Evolutionary conservation across 192 early-diverging fungal genomes (phyloP), one percentile per base, ranked within the genome.

Genomic region (Backusella circina): DNA sequence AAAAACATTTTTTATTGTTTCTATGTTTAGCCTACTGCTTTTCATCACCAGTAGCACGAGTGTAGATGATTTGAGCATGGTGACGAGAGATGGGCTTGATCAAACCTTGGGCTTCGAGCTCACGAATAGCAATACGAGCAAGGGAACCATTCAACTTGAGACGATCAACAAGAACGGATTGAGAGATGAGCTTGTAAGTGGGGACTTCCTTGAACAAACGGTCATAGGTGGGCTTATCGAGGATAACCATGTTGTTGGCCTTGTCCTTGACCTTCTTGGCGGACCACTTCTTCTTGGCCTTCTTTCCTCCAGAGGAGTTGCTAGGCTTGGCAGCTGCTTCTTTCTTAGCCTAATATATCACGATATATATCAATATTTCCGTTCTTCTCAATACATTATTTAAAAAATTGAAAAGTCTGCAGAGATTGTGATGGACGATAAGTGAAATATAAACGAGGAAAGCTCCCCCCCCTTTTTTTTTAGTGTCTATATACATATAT

Each of bases 121-220:
- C 96, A 74, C 91, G 89, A 86, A 99, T 92, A 80, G 97, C 97
- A 75, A 90, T 83, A 77, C 98, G 95, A 72, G 98, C 98, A 67
- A 99, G 88, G 38, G 97, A 98, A 79, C 94, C 98, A 91, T 97
- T 97, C 85, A 99, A 90, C 79, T 93, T 91, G 80, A 99, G 94
- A 85, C 98, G 95, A 90, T 99, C 98, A 76, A 99, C 97, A 72
- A 99, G 90, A 74, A 99, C 94, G 75, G 97, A 97, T 73, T 95
- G 97, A 23, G 97, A 96, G 84, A 99, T 94, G 84, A 99, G 91
- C 91, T 98, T 99, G 93, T 99, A 99, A 83, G 97, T 94, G 74
- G 96, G 98, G n/a, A 97, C 97, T 87, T 99, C 98, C 95, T 99
- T 99, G 91, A 94, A 93, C 67, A 99, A 91, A 90, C 96, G 97